A percentile compares a stretch with the other conserved stretches of the same genome.
phyloP scores from a whole-genome alignment of 176 grass and related monocot species.

The Juncus effusus region DNA sequence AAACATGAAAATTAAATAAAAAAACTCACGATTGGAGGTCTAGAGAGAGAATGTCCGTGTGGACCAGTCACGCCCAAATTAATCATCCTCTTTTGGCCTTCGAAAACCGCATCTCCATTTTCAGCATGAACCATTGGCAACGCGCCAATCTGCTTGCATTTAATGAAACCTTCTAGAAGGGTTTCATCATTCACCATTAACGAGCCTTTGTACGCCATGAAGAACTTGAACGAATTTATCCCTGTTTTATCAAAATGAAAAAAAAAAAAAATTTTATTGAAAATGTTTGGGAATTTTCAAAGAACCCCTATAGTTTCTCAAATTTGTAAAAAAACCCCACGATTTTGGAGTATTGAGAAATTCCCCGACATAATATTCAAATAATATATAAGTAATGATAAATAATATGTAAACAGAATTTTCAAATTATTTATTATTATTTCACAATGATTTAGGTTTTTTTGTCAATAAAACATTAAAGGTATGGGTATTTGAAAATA shows the following conservation, averaged over 20 bases:
- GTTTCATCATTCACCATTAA: constrained; percentile 89
- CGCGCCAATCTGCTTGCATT: constrained; percentile 94
- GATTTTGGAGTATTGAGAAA: no score
- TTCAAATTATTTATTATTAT: no score
- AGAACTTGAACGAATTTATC: constrained; percentile 99
- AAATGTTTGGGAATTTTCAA: no score
- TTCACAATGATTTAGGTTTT: no score
- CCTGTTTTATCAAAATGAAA: constrained; percentile 34
- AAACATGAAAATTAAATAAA: background rate
- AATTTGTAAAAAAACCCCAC: no score
- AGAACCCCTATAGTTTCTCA: no score
- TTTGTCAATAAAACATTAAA: no score
- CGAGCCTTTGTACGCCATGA: constrained; percentile 98
- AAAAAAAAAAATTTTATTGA: no score
- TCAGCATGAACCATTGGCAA: constrained; percentile 97
- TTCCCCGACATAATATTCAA: no score
- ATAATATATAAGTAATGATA: no score
- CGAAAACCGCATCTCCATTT: constrained; percentile 89
- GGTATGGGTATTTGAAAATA: no score
- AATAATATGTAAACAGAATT: no score
- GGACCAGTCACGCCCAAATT: constrained; percentile 93
- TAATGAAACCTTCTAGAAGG: constrained; percentile 76
- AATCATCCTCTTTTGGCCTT: constrained; percentile 88
- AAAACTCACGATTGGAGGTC: constrained; percentile 75
- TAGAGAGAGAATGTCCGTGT: constrained; percentile 96